phyloP scores from a whole-genome alignment of 2,329 filamentous ascomycete species.

The Cadophora malorum region DNA sequence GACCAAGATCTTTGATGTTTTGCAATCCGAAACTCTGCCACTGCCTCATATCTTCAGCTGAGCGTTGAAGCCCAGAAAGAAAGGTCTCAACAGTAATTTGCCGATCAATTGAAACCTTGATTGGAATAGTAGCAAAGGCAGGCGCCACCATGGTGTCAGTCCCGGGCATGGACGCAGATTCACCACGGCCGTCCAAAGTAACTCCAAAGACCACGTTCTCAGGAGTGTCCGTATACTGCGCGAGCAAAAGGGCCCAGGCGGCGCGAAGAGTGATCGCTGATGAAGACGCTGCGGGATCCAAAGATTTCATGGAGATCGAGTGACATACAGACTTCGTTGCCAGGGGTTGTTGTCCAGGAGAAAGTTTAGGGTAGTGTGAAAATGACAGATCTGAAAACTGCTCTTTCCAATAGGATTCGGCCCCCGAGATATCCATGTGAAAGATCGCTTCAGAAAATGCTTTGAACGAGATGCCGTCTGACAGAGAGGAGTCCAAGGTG shows the following conservation, averaged over 20 bases:
- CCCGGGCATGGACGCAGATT: slow-evolving; percentile 44
- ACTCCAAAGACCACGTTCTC: slow-evolving; percentile 47
- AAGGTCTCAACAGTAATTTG: slow-evolving; percentile 48
- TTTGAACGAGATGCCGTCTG: background rate
- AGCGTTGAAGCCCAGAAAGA: slow-evolving; percentile 53
- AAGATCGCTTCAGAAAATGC: slow-evolving; percentile 1
- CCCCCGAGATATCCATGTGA: slow-evolving; percentile 7
- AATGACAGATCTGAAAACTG: slow-evolving; percentile 2
- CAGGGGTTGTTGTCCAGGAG: background rate
- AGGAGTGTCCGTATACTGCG: slow-evolving; percentile 7
- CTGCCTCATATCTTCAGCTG: slow-evolving; percentile 54
- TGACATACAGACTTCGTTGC: background rate
- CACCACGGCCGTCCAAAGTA: slow-evolving; percentile 50
- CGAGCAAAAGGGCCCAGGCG: slow-evolving; percentile 17
- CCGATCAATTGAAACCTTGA: slow-evolving; percentile 47
- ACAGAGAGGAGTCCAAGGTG: background rate
- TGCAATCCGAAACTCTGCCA: slow-evolving; percentile 47
- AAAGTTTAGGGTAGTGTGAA: slow-evolving; percentile 12
- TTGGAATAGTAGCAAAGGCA: slow-evolving; percentile 51
- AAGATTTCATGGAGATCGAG: background rate
- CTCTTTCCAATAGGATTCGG: background rate
- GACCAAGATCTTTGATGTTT: slow-evolving; percentile 33
- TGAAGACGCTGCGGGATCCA: background rate
- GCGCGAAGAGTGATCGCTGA: slow-evolving; percentile 16
- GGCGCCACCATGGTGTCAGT: slow-evolving; percentile 43